Conservation (phyloP, 306 rosid genomes). For the Vigna mungo region DNA sequence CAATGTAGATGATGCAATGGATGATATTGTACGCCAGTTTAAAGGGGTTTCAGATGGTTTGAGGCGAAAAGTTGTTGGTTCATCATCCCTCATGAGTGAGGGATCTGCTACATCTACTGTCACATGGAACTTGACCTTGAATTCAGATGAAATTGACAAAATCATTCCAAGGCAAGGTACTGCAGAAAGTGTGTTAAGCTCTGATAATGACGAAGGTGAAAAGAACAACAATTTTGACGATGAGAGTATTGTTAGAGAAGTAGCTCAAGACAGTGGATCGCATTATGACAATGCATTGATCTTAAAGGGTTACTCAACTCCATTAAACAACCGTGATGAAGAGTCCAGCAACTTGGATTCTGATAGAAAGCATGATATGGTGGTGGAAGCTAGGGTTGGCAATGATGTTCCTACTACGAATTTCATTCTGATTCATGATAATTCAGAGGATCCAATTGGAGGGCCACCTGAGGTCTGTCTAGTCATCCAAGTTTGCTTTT, state of each 20-base stretch:
- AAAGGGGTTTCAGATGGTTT: constrained; percentile 96
- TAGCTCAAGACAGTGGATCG: constrained; percentile 55
- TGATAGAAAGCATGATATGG: constrained; percentile 57
- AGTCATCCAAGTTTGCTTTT: constrained; percentile 42
- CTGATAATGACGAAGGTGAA: constrained; percentile 71
- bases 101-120: constrained; percentile 53
- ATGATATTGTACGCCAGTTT: constrained; percentile 93
- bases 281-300: constrained; percentile 81
- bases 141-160: constrained; percentile 64
- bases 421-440: constrained; percentile 45
- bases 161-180: constrained; percentile 54
- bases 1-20: constrained; percentile 94
- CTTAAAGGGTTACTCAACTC: constrained; percentile 60
- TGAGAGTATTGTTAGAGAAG: constrained; percentile 51
- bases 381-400: constrained; percentile 54
- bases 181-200: constrained; percentile 63
- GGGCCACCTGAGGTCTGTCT: constrained; percentile 95
- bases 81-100: constrained; percentile 56
- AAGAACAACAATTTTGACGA: constrained; percentile 48
- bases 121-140: constrained; percentile 52
- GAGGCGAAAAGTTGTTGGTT: constrained; percentile 71
- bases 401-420: constrained; percentile 52
- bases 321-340: constrained; percentile 48
- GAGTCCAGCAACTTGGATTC: constrained; percentile 51
- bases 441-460: constrained; percentile 72